A percentile compares a stretch with the other conserved stretches of the same genome.
Conservation (phyloP, 441 rosid species). For the Cnidoscolus chayamansa region DNA sequence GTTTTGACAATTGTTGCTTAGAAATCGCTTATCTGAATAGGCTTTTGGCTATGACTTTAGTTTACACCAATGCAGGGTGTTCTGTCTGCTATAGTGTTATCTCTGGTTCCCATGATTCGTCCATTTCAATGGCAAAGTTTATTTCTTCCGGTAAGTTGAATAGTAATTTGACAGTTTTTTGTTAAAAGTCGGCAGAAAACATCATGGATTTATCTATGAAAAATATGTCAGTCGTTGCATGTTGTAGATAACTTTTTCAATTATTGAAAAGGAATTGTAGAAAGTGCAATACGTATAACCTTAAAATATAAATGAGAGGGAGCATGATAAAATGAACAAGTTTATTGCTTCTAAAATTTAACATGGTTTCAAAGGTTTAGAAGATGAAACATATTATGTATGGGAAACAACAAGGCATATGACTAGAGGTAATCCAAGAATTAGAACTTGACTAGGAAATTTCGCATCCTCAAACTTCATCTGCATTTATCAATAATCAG, state of each 20-base stretch:
- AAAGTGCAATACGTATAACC: neutral
- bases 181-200: neutral
- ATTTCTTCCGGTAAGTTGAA: conserved; percentile 80
- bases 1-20: neutral
- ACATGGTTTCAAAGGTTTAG: too few species aligned
- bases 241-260: neutral
- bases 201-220: conserved; percentile 1
- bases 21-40: neutral
- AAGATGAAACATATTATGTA: too few species aligned
- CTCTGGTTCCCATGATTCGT: conserved; percentile 78
- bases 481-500: neutral
- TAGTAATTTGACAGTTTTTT: neutral
- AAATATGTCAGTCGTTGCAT: neutral
- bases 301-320: neutral
- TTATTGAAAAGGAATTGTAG: neutral
- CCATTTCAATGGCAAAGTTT: conserved; percentile 99
- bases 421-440: too few species aligned
- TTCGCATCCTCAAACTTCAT: neutral
- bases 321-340: neutral
- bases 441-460: too few species aligned
- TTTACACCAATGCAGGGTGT: conserved; percentile 61
- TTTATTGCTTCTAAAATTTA: neutral
- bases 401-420: too few species aligned
- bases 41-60: conserved; percentile 19
- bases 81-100: conserved; percentile 76